phyloP scores from a whole-genome alignment of 768 basidiomycete genomes.

The Chalciporus sphaerocephalus region DNA sequence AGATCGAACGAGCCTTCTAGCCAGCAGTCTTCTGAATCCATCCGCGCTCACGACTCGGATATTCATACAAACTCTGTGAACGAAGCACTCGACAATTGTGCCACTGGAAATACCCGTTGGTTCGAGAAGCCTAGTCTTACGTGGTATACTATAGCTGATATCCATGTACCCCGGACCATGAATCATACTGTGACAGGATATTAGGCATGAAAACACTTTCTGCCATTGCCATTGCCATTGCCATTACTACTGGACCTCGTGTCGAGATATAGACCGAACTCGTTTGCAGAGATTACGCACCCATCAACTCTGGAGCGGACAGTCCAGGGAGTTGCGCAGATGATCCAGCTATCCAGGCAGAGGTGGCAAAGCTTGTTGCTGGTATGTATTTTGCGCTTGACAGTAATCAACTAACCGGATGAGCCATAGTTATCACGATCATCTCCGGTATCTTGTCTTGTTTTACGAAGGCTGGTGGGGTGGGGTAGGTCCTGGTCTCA shows the following conservation, averaged over 20 bases:
- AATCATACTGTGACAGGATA: background rate
- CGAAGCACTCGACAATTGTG: background rate
- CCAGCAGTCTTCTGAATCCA: no score
- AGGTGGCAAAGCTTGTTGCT: background rate
- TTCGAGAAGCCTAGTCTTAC: background rate
- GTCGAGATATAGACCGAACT: slow-evolving; percentile 4
- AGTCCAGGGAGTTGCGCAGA: background rate
- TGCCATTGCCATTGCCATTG: background rate
- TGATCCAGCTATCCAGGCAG: background rate
- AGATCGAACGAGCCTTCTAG: no score
- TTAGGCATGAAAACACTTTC: slow-evolving; percentile 1
- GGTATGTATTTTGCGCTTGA: background rate
- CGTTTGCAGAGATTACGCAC: background rate
- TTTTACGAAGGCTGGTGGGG: slow-evolving; percentile 3
- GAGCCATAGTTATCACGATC: background rate
- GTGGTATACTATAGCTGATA: background rate
- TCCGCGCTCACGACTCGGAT: no score
- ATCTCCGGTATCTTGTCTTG: background rate
- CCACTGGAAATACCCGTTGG: background rate
- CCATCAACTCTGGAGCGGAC: no score
- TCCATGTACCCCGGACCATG: no score
- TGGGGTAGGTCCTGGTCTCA: background rate
- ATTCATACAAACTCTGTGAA: no score
- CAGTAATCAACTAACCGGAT: background rate
- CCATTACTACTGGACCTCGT: slow-evolving; percentile 1